These are phyloP conservation scores for Jaltomata sinuosa DNA, from an alignment of 257 asterid genomes.

Conservation along the genomic window DNA sequence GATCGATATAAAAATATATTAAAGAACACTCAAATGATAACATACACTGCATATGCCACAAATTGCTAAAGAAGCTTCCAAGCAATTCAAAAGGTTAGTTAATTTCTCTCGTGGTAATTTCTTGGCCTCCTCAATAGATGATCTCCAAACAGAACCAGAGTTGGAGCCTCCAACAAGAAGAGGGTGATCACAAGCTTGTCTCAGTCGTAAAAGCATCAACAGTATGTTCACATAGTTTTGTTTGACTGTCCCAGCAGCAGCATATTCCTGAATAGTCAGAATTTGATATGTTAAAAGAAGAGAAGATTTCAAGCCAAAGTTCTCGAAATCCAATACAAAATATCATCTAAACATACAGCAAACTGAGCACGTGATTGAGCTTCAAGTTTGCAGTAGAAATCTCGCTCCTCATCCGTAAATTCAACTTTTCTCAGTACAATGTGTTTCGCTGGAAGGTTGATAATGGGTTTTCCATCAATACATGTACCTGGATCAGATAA, in stretches of 20 bases:
- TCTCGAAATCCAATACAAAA: conserved; percentile 6
- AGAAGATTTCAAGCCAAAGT: not conserved
- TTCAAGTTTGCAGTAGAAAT: conserved; percentile 79
- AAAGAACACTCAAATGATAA: conserved; percentile 3
- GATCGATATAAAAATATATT: not conserved
- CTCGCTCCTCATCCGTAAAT: conserved; percentile 75
- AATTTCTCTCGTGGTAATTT: conserved; percentile 69
- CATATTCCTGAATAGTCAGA: conserved; percentile 60
- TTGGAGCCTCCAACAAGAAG: conserved; percentile 74
- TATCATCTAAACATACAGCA: conserved; percentile 57
- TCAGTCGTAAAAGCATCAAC: conserved; percentile 89
- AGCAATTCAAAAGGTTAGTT: conserved; percentile 56
- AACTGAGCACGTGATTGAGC: conserved; percentile 90
- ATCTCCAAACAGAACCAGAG: conserved; percentile 41
- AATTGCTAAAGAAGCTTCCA: conserved; percentile 78
- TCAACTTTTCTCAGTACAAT: conserved; percentile 71
- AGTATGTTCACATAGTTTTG: conserved; percentile 90
- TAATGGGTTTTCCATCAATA: conserved; percentile 89
- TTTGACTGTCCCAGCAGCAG: conserved; percentile 94
- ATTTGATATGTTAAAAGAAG: conserved; percentile 8
- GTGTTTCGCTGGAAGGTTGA: conserved; percentile 75
- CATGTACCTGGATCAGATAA: conserved; percentile 45
- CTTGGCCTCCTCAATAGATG: conserved; percentile 74
- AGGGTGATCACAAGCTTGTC: conserved; percentile 99
- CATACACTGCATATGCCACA: conserved; percentile 93